Base-by-base conservation (phyloP, 352 stramenopile species). In the Salisapilia sapeloensis region DNA sequence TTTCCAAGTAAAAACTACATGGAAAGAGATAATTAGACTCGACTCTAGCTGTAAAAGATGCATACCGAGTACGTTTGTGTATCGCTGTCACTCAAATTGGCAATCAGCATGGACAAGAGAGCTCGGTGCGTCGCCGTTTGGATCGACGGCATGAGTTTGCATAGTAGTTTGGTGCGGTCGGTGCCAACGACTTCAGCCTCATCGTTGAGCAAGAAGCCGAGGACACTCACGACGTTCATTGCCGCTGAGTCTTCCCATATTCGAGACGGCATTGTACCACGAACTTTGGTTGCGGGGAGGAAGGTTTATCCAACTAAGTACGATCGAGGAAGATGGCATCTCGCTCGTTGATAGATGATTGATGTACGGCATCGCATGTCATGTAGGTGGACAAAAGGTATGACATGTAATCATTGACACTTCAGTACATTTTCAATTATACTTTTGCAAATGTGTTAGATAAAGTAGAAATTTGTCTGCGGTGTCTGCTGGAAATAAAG, bases 111-210 rank as follows among this genome's bases (percentile, higher is more conserved):
- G 25, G 61, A 66, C 34, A 86, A 52, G 26, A 83, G 79, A 10
- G 64, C 70, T 46, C 70, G 70, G 44, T 86, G 70, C 29, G 70
- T 65, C 24, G 63, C 38, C 46, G 70, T 86, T 52, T 83, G 64
- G 44, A 86, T 83, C 25, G 63, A 83, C 28, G 70, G 64, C 70
- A 86, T 76, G 52, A 86, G 70, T 38, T 80, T 76, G 50, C 66
- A 81, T 22, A 83, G 53, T 40, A 83, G 59, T 44, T 80, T 56
- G 34, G 66, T 86, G 50, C 64, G 64, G 42, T 83, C 70, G 6
- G 61, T 45, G 2, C 70, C 66, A 14, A 78, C 56, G 14, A 86
- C 63, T 16, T 83, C 67, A 34, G 66, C 70, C 9, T 83, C 64
- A 23, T 86, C 70, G 46, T 86, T 86, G 50, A 86, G 64, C 30